Evolutionary conservation across 768 basidiomycete genomes (phyloP), one percentile per base, ranked within the genome.

Genomic region (Suillus americanus): DNA sequence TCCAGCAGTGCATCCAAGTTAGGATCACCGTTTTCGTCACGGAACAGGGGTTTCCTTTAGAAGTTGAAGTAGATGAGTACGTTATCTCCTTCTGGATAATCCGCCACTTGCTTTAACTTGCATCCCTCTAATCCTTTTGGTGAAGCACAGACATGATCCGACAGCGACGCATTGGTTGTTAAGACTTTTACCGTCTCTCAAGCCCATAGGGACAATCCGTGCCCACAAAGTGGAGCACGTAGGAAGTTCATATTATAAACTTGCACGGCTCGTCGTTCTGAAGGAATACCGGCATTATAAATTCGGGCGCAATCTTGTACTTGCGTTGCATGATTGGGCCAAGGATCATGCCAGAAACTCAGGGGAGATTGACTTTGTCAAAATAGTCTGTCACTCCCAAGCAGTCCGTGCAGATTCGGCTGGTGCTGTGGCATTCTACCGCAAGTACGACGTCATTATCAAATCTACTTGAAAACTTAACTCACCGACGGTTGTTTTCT

Each of bases 11-110:
- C 77, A 83, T 85, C 76, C 78, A 83, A 69, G 80, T 93, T 61
- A 77, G 79, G 71, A 78, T 79, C 66, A 74, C 73, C 71, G 86
- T 84, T 63, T 85, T 84, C 73, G 75, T 80, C 67, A 78, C 77
- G 65, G 83, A 84, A 67, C 84, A 88, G 70, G 79, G 80, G 46
- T 95, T 94, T 70, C 82, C 90, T 53, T 77, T 90, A 25, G 90
- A 92, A 59, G 81, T 80, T 9, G 93, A 95, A 76, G 80, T 89
- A 68, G 93, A 95, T 76, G 82, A 85, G 92, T 90, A 62, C 68
- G 78, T 76, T 78, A 77, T 61, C 61, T 62, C 53, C 62, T 62
- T 55, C 56, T 9, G 14, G 35, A 25, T 13, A 8, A 35, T 20
- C 25, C 16, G 14, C 54, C 35, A 55, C 23, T 25, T 28, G 18